These are phyloP conservation scores for Phycomyces nitens DNA, from an alignment of 192 early-diverging fungal species.

Conservation along the genomic window DNA sequence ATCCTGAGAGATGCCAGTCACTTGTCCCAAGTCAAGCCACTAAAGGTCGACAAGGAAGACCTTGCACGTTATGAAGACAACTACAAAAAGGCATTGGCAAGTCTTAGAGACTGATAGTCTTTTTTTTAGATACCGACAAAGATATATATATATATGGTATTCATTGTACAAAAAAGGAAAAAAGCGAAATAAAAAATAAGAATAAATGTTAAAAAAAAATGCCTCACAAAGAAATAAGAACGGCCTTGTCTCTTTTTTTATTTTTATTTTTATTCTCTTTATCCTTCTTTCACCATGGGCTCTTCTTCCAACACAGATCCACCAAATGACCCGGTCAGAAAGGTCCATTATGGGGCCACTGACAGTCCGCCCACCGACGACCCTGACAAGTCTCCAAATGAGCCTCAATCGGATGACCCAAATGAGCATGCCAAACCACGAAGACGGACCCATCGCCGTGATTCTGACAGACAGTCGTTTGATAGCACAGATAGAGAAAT, in stretches of 20 bases:
- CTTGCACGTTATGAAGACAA: conserved; percentile 32
- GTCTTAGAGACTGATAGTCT: conserved; percentile 24
- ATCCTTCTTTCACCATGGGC: neutral
- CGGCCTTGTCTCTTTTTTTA: neutral
- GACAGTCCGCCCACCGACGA: conserved; percentile 5
- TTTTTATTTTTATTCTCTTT: neutral
- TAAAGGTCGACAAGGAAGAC: conserved; percentile 47
- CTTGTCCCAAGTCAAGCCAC: conserved; percentile 46
- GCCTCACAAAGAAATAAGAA: neutral
- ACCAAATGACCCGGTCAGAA: neutral
- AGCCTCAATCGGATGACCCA: no score
- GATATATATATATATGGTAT: neutral
- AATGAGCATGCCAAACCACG: neutral
- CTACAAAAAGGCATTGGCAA: conserved; percentile 37
- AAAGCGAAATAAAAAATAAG: neutral
- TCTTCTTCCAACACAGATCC: neutral
- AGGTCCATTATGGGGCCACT: neutral
- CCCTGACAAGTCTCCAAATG: neutral
- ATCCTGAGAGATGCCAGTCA: conserved; percentile 67
- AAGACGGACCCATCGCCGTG: neutral
- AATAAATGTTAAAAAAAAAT: neutral
- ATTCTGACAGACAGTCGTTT: conserved; percentile 5
- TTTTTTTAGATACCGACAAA: neutral
- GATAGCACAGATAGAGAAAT: conserved; percentile 41
- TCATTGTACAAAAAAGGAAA: neutral